Percentiles rank a stretch among this genome's conserved stretches.
Conservation (phyloP, 2,329 filamentous ascomycete species). For the Pyrenophora tritici-repentis region DNA sequence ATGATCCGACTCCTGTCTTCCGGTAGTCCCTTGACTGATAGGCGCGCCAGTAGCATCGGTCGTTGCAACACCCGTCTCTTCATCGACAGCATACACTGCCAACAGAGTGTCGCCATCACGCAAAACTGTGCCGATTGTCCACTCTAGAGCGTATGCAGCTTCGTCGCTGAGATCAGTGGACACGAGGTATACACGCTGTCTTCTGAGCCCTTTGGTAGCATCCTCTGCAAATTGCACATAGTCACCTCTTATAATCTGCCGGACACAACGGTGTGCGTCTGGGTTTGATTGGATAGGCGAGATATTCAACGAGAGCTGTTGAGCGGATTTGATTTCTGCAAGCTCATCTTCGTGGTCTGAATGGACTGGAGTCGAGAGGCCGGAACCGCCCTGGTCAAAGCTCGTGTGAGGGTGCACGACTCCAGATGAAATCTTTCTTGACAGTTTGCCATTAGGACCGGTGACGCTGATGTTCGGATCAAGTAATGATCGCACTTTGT, state of each 20-base stretch:
- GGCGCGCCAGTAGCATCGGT: conserved; percentile 57
- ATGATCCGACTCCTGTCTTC: conserved; percentile 71
- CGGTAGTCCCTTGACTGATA: conserved; percentile 74
- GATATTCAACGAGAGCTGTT: conserved; percentile 79
- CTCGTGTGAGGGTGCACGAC: conserved; percentile 81
- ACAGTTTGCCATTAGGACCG: conserved; percentile 62
- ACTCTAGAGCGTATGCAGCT: conserved; percentile 92
- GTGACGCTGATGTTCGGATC: conserved; percentile 71
- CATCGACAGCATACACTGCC: conserved; percentile 90
- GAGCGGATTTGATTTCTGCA: conserved; percentile 83
- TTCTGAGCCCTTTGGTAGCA: conserved; percentile 76
- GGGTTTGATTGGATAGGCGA: conserved; percentile 78
- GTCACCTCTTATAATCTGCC: conserved; percentile 88
- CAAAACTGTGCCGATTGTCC: conserved; percentile 94
- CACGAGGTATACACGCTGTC: conserved; percentile 89
- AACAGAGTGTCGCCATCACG: conserved; percentile 93
- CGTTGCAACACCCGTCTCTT: conserved; percentile 67
- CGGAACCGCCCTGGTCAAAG: conserved; percentile 73
- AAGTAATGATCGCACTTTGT: conserved; percentile 66
- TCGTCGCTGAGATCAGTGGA: conserved; percentile 94
- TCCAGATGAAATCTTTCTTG: conserved; percentile 53
- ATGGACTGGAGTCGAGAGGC: conserved; percentile 66
- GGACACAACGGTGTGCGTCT: conserved; percentile 78
- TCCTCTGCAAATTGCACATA: conserved; percentile 76
- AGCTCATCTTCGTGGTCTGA: conserved; percentile 87